Evolutionary conservation across 495 filamentous ascomycete species (phyloP), one percentile per base, ranked within the genome.

Genomic region (Annulohypoxylon moriforme): DNA sequence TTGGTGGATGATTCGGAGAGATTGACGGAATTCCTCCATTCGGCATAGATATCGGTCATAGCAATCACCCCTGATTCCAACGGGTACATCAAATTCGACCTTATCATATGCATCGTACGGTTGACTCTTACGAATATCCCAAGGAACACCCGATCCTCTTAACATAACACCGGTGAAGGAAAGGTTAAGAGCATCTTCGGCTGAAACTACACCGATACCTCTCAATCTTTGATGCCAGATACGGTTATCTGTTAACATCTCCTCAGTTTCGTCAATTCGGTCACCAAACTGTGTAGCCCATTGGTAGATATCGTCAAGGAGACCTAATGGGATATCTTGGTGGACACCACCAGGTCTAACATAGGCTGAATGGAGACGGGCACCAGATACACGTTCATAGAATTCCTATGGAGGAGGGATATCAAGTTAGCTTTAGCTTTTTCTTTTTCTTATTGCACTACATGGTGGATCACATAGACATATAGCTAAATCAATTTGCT

Each of bases 231-330:
- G 90, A 78, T 92, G 94, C 96, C 96, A 99, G 83, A 99, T 99
- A 77, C 96, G 93, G 87, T 99, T 99, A 80, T 99, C 96, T 14
- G 96, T 98, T 47, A 99, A 88, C 78, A 99, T 89, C 81, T 99
- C 96, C 81, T 99, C 96, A 56, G 96, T 98, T 81, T 99, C 96
- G 80, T 99, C 96, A 79, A 99, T 96, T 75, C 96, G 94, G 86
- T 99, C 96, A 75, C 94, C 94, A 77, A 99, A 99, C 82, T 99
- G 96, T 42, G 96, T 99, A 3, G 96, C 96, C 96, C 96, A 99
- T 81, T 98, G 95, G 85, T 98, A 98, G 80, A 99, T 99, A 82
- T 99, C 96, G 78, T 99, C 96, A 18, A 99, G 89, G 34, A 99
- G 90, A 70, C 96, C 96, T 60, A 98, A 66, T 31, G 96, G 96